phyloP scores from a whole-genome alignment of 768 basidiomycete species.

The Leucocoprinus sp. region DNA sequence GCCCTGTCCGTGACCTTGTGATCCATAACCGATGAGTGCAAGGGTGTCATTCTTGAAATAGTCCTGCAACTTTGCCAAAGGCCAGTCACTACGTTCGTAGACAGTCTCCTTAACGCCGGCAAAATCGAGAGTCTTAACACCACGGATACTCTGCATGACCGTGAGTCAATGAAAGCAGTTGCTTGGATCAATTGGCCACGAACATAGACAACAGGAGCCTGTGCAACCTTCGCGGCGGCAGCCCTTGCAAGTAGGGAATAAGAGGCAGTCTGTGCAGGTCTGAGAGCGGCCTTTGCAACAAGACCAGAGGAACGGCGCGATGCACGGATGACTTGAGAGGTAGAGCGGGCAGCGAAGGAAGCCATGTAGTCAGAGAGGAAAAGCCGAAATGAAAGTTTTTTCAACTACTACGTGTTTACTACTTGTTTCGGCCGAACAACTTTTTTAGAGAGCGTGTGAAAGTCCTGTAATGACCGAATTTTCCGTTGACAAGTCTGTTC shows the following conservation, averaged over 20 bases:
- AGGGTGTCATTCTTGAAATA: slow-evolving; percentile 99
- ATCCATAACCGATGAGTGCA: slow-evolving; percentile 97
- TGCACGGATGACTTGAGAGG: slow-evolving; percentile 52
- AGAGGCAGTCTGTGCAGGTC: slow-evolving; percentile 44
- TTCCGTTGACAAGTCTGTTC: no score
- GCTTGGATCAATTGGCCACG: slow-evolving; percentile 10
- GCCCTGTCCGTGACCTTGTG: slow-evolving; percentile 97
- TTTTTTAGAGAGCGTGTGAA: no score
- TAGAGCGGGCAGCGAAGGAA: slow-evolving; percentile 53
- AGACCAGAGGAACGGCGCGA: slow-evolving; percentile 59
- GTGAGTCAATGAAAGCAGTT: slow-evolving; percentile 2
- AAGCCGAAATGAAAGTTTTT: no score
- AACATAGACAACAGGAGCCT: slow-evolving; percentile 26
- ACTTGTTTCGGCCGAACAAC: no score
- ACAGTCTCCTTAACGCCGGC: slow-evolving; percentile 90
- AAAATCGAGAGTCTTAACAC: slow-evolving; percentile 94
- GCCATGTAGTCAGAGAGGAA: no score
- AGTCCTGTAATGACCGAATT: no score
- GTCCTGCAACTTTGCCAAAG: slow-evolving; percentile 93
- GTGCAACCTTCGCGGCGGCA: slow-evolving; percentile 31
- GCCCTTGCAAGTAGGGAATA: slow-evolving; percentile 62
- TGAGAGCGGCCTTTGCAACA: slow-evolving; percentile 29
- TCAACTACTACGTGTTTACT: no score
- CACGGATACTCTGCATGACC: slow-evolving; percentile 48
- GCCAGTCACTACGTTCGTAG: slow-evolving; percentile 97